Base-by-base conservation (phyloP, 2,329 filamentous ascomycete species). In the Fusarium euwallaceae region DNA sequence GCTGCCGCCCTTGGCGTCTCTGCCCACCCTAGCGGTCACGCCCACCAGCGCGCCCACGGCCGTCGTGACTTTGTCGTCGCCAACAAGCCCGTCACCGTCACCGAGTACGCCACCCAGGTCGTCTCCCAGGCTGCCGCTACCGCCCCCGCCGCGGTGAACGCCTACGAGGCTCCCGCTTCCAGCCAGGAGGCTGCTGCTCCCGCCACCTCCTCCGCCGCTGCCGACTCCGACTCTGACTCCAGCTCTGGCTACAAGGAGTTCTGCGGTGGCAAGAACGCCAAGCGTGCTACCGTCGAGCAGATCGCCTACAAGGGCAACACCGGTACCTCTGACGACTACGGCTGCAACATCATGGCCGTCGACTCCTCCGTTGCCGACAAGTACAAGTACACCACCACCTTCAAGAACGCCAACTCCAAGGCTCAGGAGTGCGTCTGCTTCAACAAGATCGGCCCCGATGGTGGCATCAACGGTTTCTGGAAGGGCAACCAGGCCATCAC, bases 311-410 rank as follows among this genome's bases (percentile, higher is more conserved):
- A 74, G 5, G 88, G 88, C 75, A 89, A 89, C 83, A 80, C 80
- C 16, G 88, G 88, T 67, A 77, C 78, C 60, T 2, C 68, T 10
- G 76, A 71, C 64, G n/a, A 81, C 69, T 89, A 84, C 79, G 87
- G 87, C 78, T 88, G 87, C 86, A 89, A 89, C 86, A 80, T 88
- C 60, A 86, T 87, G 85, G 71, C 83, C 36, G 79, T 89, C 68
- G 76, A 82, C 72, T 76, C 74, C 67, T 70, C 73, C 58, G 78
- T 84, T 59, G 81, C 80, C 70, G 59, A 76, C 69, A 62, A 83
- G 71, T 89, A 88, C 83, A 70, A 85, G 63, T 87, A 88, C 83
- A 81, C 81, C 22, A 71, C 82, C 70, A 81, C 81, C 72, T 86
- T 88, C 78, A 80, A 78, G 62, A 83, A 84, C 78, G 83, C 82